phyloP scores from a whole-genome alignment of 2,329 filamentous ascomycete species.

The Eutypella sp. region DNA sequence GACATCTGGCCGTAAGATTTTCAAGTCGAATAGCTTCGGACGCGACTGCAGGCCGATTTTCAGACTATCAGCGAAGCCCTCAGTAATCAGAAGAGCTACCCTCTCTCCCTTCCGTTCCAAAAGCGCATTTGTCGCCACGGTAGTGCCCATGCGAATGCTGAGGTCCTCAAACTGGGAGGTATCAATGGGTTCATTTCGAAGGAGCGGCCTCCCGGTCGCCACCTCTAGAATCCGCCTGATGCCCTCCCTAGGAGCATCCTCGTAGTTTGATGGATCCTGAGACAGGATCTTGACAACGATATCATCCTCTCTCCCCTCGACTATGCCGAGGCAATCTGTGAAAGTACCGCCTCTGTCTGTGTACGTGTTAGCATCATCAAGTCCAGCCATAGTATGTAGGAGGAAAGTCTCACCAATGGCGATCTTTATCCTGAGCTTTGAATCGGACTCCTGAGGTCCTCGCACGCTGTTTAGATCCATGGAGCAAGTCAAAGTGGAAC shows the following conservation, averaged over 20 bases:
- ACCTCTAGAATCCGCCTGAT: conserved; percentile 61
- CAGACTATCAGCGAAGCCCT: conserved; percentile 34
- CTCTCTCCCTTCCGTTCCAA: conserved; percentile 67
- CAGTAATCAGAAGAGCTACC: conserved; percentile 65
- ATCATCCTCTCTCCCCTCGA: conserved; percentile 61
- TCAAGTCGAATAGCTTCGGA: conserved; percentile 1
- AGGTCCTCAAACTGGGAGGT: no score
- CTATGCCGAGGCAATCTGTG: conserved; percentile 43
- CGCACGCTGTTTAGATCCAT: no score
- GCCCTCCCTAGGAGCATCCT: conserved; percentile 65
- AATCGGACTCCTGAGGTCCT: no score
- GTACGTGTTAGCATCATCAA: conserved; percentile 5
- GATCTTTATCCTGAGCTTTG: no score
- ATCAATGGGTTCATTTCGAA: conserved; percentile 21
- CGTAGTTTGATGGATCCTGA: conserved; percentile 64
- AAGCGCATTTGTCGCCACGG: conserved; percentile 68
- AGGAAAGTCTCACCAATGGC: conserved; percentile 11
- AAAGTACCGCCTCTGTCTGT: conserved; percentile 2
- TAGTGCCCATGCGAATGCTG: conserved; percentile 25
- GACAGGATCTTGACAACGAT: conserved; percentile 69
- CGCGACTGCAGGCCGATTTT: conserved; percentile 2
- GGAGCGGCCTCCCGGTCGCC: conserved; percentile 55
- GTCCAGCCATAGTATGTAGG: background rate
- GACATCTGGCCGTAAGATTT: conserved; percentile 1
- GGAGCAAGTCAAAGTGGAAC: no score